Evolutionary conservation across 139 green algal species (phyloP), one percentile per base, ranked within the genome.

Genomic region (Coelastrella sp.): DNA sequence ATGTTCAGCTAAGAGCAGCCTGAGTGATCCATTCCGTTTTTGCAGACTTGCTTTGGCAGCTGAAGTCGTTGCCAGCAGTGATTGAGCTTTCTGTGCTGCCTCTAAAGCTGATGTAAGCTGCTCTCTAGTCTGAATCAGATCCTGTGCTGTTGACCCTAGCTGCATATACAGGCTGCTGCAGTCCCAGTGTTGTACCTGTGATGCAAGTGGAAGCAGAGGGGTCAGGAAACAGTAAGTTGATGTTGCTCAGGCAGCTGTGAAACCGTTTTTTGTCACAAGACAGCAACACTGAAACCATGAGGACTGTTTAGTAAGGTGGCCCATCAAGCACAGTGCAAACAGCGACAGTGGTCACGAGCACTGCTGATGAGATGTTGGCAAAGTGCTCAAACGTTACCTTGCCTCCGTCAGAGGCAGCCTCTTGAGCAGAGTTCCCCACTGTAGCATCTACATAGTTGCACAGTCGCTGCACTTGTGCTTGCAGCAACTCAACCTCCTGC

Each of bases 401-500:
- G 21, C 38, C 21, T 8, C 62, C 30, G 21, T 38, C 9, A 11
- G n/a, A n/a, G n/a, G n/a, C n/a, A n/a, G n/a, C n/a, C n/a, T 40
- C 21, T 23, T 21, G 21, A 15, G 21, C 37, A 27, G 68, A 23
- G 5, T 57, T 40, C 3, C 38, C 38, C 38, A 57, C 68, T 59
- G 19, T 21, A 59, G 68, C 43, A 21, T 79, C 71, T n/a, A 79
- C 43, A 40, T 51, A 48, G n/a, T 37, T 37, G n/a, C 71, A 63
- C 6, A 79, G 43, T 13, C 71, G 71, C 41, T 79, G 41, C 41
- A 79, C 43, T 27, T 79, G 71, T 2, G 71, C 41, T 27, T 79
- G 71, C 25, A 79, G 71, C 21, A 63, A 9, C 7, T 40, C n/a
- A n/a, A 79, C 71, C n/a, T 79, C 71, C 43, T 79, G 71, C 43